These are phyloP conservation scores for Botrytis porri DNA, from an alignment of 2,329 filamentous ascomycete species.

Conservation along the genomic window DNA sequence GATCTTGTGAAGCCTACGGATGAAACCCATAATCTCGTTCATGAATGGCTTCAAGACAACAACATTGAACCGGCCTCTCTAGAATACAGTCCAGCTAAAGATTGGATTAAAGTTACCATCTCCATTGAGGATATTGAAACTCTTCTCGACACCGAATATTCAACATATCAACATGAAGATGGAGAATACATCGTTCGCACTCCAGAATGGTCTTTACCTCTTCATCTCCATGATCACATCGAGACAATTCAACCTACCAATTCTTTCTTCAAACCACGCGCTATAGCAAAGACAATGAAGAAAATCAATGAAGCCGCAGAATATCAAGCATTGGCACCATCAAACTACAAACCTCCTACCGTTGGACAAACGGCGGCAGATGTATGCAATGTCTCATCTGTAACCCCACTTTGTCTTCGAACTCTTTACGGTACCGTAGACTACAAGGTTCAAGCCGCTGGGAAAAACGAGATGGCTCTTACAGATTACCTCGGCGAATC, in stretches of 20 bases:
- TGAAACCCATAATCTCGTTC: conserved; percentile 50
- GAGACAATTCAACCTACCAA: conserved; percentile 56
- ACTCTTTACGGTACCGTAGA: conserved; percentile 31
- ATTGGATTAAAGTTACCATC: conserved; percentile 51
- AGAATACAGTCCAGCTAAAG: conserved; percentile 50
- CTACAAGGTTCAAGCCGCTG: conserved; percentile 25
- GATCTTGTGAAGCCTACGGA: conserved; percentile 51
- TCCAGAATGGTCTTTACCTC: conserved; percentile 41
- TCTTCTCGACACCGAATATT: conserved; percentile 40
- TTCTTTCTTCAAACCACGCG: conserved; percentile 49
- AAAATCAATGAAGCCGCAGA: conserved; percentile 4
- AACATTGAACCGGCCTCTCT: conserved; percentile 42
- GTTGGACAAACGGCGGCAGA: conserved; percentile 41
- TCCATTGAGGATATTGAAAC: conserved; percentile 46
- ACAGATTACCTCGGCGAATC: conserved; percentile 31
- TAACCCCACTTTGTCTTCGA: conserved; percentile 31
- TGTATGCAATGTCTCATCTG: conserved; percentile 56
- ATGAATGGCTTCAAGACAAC: conserved; percentile 55
- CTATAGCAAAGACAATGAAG: conserved; percentile 38
- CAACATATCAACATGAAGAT: conserved; percentile 39
- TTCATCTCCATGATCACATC: conserved; percentile 43
- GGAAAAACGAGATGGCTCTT: conserved; percentile 29
- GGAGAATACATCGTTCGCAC: conserved; percentile 29
- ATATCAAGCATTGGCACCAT: conserved; percentile 1
- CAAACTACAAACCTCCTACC: conserved; percentile 16